phyloP scores from a whole-genome alignment of 2,329 filamentous ascomycete genomes.

The Aspergillus sp. region DNA sequence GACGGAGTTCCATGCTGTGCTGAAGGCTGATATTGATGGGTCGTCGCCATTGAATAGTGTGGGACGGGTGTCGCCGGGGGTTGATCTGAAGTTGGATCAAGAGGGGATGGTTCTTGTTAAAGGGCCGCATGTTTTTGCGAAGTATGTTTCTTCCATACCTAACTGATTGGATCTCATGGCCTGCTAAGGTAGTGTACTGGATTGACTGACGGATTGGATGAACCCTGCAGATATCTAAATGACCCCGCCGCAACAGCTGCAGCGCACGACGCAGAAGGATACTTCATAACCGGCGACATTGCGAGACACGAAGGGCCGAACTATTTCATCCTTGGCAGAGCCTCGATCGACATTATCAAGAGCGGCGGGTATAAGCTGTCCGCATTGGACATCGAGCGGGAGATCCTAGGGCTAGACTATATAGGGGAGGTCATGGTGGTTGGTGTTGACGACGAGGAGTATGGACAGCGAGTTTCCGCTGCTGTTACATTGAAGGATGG shows the following conservation, averaged over 20 bases:
- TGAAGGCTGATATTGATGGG: slow-evolving; percentile 40
- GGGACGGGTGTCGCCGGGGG: slow-evolving; percentile 39
- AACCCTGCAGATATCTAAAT: slow-evolving; percentile 33
- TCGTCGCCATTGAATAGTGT: slow-evolving; percentile 23
- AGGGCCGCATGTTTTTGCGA: slow-evolving; percentile 38
- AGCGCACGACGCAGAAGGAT: slow-evolving; percentile 46
- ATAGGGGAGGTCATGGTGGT: slow-evolving; percentile 55
- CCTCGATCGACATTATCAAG: slow-evolving; percentile 55
- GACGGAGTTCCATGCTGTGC: slow-evolving; percentile 46
- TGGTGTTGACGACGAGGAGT: slow-evolving; percentile 53
- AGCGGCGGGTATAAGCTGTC: slow-evolving; percentile 57
- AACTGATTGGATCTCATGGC: too few relatives aligned
- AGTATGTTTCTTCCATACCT: slow-evolving; percentile 20
- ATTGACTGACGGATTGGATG: too few relatives aligned
- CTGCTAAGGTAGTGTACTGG: too few relatives aligned
- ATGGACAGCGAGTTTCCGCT: slow-evolving; percentile 54
- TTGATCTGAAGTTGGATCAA: slow-evolving; percentile 46
- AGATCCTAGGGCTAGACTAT: slow-evolving; percentile 50
- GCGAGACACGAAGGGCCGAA: slow-evolving; percentile 36
- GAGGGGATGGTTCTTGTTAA: slow-evolving; percentile 50
- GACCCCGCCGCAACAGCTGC: slow-evolving; percentile 41
- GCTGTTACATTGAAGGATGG: slow-evolving; percentile 40
- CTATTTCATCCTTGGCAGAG: slow-evolving; percentile 54
- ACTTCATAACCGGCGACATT: slow-evolving; percentile 48
- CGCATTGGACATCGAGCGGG: slow-evolving; percentile 54